A percentile compares a stretch with the other conserved stretches of the same genome.
Evolutionary conservation across 495 filamentous ascomycete genomes (phyloP).

Genomic region (Aspergillus ellipticus): DNA sequence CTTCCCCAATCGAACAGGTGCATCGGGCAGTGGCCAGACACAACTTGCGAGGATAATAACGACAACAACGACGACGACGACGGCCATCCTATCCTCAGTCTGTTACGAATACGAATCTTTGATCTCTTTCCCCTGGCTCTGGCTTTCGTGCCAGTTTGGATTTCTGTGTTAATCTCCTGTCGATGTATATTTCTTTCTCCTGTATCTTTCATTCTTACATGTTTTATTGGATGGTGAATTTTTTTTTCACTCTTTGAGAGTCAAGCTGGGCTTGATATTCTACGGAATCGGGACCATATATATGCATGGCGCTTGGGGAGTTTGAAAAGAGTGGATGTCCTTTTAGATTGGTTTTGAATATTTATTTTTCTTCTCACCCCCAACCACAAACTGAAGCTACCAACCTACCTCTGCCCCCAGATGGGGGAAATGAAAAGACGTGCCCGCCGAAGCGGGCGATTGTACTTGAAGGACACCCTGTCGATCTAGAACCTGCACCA

Average conservation of each 20-base stretch:
- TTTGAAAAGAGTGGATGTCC: background rate
- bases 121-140: background rate
- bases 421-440: background rate
- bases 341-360: slow-evolving; percentile 1
- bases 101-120: too few relatives aligned
- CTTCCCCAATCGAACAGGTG: background rate
- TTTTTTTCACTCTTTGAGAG: background rate
- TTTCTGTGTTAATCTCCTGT: background rate
- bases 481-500: background rate
- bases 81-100: too few relatives aligned
- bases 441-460: background rate
- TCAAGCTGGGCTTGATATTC: background rate
- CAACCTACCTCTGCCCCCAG: background rate
- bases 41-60: too few relatives aligned
- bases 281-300: slow-evolving; percentile 2
- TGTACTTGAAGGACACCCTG: background rate
- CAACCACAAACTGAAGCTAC: background rate
- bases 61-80: too few relatives aligned
- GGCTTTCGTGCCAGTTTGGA: background rate
- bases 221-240: slow-evolving; percentile 4
- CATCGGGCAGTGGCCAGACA: too few relatives aligned
- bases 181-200: background rate
- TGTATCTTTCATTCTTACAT: slow-evolving; percentile 14
- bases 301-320: background rate
- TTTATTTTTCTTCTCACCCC: background rate